These are phyloP conservation scores for Effrenium voratum DNA, from an alignment of 73 alveolate genomes.

Conservation along the genomic window DNA sequence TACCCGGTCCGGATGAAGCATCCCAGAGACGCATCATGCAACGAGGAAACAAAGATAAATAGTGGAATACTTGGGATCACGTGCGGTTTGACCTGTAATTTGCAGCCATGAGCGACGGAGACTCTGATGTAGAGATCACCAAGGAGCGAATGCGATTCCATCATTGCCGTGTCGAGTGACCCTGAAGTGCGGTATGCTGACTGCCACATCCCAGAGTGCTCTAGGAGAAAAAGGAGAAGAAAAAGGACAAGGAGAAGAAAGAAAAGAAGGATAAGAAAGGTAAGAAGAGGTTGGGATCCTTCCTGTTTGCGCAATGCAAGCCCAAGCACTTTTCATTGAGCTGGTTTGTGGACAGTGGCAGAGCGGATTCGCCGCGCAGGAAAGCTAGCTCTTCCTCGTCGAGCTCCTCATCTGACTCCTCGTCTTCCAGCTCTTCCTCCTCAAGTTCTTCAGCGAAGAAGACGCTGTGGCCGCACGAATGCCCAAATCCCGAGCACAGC, in stretches of 20 bases:
- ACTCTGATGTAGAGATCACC: slow-evolving; percentile 59
- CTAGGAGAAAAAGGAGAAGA: background rate
- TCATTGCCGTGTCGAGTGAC: background rate
- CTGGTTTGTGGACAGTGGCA: too few relatives aligned
- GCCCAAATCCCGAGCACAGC: too few relatives aligned
- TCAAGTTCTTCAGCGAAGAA: slow-evolving; percentile 39
- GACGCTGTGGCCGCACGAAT: too few relatives aligned
- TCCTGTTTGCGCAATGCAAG: too few relatives aligned
- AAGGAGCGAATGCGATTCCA: background rate
- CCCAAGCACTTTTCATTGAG: too few relatives aligned
- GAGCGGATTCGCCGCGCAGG: too few relatives aligned
- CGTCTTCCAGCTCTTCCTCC: background rate
- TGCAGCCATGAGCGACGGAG: slow-evolving; percentile 76
- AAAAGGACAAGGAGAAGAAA: slow-evolving; percentile 34
- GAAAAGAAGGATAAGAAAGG: slow-evolving; percentile 35
- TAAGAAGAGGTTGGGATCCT: background rate
- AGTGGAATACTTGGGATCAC: too few relatives aligned
- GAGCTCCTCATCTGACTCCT: background rate
- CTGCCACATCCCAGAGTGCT: background rate
- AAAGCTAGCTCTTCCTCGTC: slow-evolving; percentile 38
- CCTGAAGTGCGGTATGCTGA: background rate
- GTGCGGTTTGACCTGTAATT: background rate
- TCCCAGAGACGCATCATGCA: too few relatives aligned
- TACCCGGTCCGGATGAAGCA: too few relatives aligned
- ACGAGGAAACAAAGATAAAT: too few relatives aligned